Percentiles rank a stretch among this genome's conserved stretches.
phyloP scores from a whole-genome alignment of 495 filamentous ascomycete genomes.

The Aspergillus nanangensis region DNA sequence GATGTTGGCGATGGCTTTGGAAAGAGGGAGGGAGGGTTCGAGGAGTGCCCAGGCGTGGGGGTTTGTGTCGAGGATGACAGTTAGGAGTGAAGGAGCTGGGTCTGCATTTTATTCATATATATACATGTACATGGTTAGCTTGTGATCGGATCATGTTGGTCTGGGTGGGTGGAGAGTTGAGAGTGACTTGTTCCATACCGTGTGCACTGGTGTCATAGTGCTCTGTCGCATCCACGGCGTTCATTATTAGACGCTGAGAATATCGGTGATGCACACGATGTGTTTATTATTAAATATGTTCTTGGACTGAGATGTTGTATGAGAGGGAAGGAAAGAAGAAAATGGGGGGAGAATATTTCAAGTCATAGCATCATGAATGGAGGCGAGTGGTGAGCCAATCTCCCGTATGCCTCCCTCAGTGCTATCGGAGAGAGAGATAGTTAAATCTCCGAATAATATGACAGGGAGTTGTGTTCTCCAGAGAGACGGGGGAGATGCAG shows the following conservation, averaged over 20 bases:
- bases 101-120: slow-evolving; percentile 32
- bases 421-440: no score
- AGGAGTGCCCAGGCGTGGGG: slow-evolving; percentile 89
- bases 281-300: no score
- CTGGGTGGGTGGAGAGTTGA: background rate
- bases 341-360: background rate
- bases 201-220: slow-evolving; percentile 64
- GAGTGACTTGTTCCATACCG: slow-evolving; percentile 30
- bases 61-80: slow-evolving; percentile 93
- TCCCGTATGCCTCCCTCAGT: no score
- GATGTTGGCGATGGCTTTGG: slow-evolving; percentile 80
- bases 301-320: no score
- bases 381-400: no score
- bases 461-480: no score
- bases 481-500: no score
- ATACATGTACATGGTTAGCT: background rate
- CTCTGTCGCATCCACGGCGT: slow-evolving; percentile 83
- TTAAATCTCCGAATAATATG: no score
- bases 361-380: slow-evolving; percentile 8
- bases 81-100: slow-evolving; percentile 78
- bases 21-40: slow-evolving; percentile 69
- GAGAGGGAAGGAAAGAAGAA: background rate
- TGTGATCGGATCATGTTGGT: background rate
- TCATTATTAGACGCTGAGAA: slow-evolving; percentile 55
- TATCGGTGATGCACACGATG: no score